Evolutionary conservation across 495 filamentous ascomycete species (phyloP), one percentile per base, ranked within the genome.

Genomic region (Pseudomonodictys pantanalensis): DNA sequence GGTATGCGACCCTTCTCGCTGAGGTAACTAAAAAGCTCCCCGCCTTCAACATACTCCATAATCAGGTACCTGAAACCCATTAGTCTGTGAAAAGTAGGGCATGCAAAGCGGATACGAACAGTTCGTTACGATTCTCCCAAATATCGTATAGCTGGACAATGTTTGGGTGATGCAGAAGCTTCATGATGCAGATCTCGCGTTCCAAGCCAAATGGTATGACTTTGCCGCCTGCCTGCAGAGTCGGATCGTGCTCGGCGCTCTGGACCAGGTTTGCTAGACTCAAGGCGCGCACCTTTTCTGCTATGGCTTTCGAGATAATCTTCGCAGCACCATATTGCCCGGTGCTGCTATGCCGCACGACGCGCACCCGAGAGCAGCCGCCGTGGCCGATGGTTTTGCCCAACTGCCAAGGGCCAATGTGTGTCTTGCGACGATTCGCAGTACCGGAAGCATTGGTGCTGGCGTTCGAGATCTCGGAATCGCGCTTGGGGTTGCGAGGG

Each of bases 121-220:
- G 82, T 70, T 97, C 90, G 43, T 87, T 85, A 15, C 87, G 79
- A 66, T 96, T 96, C 76, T 97, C 95, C 92, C 92, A 99, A 15
- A 97, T 88, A 73, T 97, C 95, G 67, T 89, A 89, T 8, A 99
- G 73, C 55, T 85, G 86, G 67, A 97, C 89, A 49, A 99, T 89
- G 70, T 97, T 90, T 0, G 84, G 89, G 75, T 99, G 93, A 60
- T 92, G 84, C 50, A 97, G 90, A 35, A 97, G 79, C 71, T 95
- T 97, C 85, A 97, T 92, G 57, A 98, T 92, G 9, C 90, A 88
- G 35, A 95, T 89, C 68, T 98, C 93, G 32, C 93, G 80, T 68
- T 97, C 93, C 45, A 97, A 88, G 0, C 86, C 87, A 62, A 88
- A 82, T 1, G 92, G 92, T 74, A 97, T 92, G 28, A 82, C 54